These are phyloP conservation scores for Trichoderma breve DNA, from an alignment of 2,329 filamentous ascomycete genomes.

Conservation along the genomic window DNA sequence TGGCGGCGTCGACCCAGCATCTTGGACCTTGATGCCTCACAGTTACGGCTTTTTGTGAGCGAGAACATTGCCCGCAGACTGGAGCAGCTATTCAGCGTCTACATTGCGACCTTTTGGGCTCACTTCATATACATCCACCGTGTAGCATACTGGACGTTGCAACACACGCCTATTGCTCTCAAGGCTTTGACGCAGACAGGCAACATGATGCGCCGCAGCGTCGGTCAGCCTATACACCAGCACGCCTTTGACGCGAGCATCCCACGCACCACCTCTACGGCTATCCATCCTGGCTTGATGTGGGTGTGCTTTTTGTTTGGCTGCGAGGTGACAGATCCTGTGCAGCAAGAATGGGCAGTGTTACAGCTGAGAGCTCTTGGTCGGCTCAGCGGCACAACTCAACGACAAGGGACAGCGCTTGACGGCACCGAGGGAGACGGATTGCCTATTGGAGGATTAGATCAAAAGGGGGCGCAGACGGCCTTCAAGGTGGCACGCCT, in stretches of 20 bases:
- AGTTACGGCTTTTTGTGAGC: not conserved
- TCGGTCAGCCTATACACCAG: not conserved
- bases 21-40: not conserved
- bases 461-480: constrained; percentile 10
- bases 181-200: not conserved
- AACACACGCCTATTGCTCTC: not conserved
- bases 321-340: not conserved
- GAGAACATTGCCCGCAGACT: not conserved
- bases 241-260: not conserved
- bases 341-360: constrained; percentile 5
- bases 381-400: not conserved
- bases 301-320: constrained; percentile 4
- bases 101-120: not conserved
- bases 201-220: constrained; percentile 1
- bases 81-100: not conserved
- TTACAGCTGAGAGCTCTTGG: not conserved
- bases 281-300: constrained; percentile 7
- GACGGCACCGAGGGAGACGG: not conserved
- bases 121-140: constrained; percentile 5
- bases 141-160: not conserved
- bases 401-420: not conserved
- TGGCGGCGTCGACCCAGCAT: constrained; percentile 1
- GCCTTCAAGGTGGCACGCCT: constrained; percentile 8
- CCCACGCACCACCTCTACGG: not conserved
- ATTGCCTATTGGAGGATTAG: not conserved